These are phyloP conservation scores for Neurospora sp. DNA, from an alignment of 495 filamentous ascomycete species.

Conservation along the genomic window DNA sequence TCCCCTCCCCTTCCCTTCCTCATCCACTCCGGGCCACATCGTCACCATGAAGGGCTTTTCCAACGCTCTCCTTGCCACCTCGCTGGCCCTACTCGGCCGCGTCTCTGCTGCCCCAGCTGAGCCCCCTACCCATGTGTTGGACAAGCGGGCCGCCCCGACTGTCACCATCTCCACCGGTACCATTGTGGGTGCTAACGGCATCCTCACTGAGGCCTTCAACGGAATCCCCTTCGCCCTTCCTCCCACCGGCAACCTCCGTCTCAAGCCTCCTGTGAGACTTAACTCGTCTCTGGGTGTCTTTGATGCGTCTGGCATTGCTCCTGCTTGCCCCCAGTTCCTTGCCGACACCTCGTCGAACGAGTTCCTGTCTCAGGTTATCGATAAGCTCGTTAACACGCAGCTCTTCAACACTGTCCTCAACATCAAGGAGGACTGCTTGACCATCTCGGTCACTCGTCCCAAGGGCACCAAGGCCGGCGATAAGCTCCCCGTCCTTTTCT, in stretches of 20 bases:
- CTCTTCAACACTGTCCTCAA: slow-evolving; percentile 42
- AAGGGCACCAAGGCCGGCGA: slow-evolving; percentile 40
- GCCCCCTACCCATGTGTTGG: slow-evolving; percentile 20
- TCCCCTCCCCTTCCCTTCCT: not conserved
- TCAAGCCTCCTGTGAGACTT: slow-evolving; percentile 32
- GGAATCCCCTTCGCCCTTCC: slow-evolving; percentile 40
- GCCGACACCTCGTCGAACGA: slow-evolving; percentile 33
- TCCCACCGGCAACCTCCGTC: slow-evolving; percentile 32
- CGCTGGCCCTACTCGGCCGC: slow-evolving; percentile 14
- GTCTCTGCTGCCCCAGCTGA: slow-evolving; percentile 22
- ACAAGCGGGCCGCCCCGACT: slow-evolving; percentile 32
- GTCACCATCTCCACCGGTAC: slow-evolving; percentile 40
- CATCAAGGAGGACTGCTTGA: slow-evolving; percentile 59
- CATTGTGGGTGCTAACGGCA: slow-evolving; percentile 33
- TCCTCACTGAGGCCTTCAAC: slow-evolving; percentile 31
- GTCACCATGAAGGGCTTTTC: slow-evolving; percentile 22
- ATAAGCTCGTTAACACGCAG: slow-evolving; percentile 42
- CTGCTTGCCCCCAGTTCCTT: slow-evolving; percentile 47
- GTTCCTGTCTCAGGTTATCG: slow-evolving; percentile 39
- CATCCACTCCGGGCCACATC: not conserved
- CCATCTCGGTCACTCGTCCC: slow-evolving; percentile 54
- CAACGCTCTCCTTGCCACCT: slow-evolving; percentile 8
- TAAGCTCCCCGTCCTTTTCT: slow-evolving; percentile 58
- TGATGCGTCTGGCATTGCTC: slow-evolving; percentile 38
- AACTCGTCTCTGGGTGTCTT: slow-evolving; percentile 37